These are phyloP conservation scores for Rusavskia elegans DNA, from an alignment of 495 filamentous ascomycete species.

Conservation along the genomic window DNA sequence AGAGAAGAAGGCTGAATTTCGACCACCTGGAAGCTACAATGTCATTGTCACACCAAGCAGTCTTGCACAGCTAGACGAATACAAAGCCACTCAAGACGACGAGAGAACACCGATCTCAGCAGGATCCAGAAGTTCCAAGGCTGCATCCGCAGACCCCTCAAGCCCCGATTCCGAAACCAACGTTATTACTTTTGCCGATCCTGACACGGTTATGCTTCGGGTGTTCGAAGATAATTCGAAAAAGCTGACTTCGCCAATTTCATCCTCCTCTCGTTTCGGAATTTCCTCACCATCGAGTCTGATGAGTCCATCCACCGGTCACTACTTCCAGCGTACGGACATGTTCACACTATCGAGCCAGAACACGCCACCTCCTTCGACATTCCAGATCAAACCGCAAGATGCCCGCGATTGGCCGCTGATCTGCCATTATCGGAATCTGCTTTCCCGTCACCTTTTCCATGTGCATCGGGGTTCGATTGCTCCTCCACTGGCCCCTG, in stretches of 20 bases:
- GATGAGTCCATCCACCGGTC: not conserved
- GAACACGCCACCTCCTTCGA: slow-evolving; percentile 5
- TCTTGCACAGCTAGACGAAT: slow-evolving; percentile 38
- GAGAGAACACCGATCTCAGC: not conserved
- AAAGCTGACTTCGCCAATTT: slow-evolving; percentile 12
- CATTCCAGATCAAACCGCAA: slow-evolving; percentile 6
- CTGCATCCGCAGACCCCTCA: not conserved
- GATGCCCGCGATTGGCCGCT: slow-evolving; percentile 9
- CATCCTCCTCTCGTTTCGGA: not conserved
- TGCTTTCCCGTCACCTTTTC: slow-evolving; percentile 11
- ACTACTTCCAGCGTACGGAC: slow-evolving; percentile 4
- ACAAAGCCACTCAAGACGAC: slow-evolving; percentile 14
- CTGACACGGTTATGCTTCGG: slow-evolving; percentile 31
- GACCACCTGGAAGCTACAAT: slow-evolving; percentile 38
- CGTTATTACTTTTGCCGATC: slow-evolving; percentile 14
- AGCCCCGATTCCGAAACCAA: slow-evolving; percentile 1
- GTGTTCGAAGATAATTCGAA: slow-evolving; percentile 31
- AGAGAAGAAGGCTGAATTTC: slow-evolving; percentile 38
- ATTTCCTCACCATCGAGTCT: slow-evolving; percentile 2
- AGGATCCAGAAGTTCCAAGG: not conserved
- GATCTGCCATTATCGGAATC: slow-evolving; percentile 11
- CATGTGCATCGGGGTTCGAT: slow-evolving; percentile 13
- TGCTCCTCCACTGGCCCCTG: slow-evolving; percentile 8
- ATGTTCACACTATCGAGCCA: slow-evolving; percentile 6
- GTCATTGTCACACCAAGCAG: slow-evolving; percentile 39